phyloP scores from a whole-genome alignment of 257 asterid genomes.

The Solanum megistacrolobum region DNA sequence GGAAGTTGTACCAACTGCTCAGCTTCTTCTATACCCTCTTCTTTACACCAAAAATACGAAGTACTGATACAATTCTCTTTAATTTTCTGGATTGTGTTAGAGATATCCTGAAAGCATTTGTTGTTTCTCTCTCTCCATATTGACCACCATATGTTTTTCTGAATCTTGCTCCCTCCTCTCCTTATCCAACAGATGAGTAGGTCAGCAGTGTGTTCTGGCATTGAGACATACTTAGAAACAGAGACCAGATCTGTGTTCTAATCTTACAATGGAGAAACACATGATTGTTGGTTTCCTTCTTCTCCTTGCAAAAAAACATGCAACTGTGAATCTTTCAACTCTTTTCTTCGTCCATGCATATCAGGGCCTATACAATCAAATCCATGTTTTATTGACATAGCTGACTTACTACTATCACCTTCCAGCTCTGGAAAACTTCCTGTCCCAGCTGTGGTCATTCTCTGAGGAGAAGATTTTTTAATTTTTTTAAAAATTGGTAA shows the following conservation, averaged over 20 bases:
- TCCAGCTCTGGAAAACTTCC: neutral
- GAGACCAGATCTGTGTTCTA: neutral
- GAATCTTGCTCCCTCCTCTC: neutral
- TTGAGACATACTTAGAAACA: neutral
- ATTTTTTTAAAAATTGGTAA: neutral
- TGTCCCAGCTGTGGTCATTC: neutral
- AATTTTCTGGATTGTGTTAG: neutral
- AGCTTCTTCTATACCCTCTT: neutral
- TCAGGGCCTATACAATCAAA: neutral
- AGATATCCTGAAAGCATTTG: neutral
- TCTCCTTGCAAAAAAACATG: neutral
- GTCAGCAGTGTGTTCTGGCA: neutral
- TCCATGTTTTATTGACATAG: neutral
- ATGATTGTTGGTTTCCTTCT: neutral
- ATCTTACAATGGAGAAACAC: neutral
- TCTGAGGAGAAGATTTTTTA: neutral
- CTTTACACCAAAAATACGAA: neutral
- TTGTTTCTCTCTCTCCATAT: neutral
- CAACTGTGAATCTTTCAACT: neutral
- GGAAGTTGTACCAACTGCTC: neutral
- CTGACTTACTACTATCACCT: neutral
- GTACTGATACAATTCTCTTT: neutral
- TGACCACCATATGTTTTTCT: neutral
- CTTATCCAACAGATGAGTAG: neutral
- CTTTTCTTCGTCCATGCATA: neutral